phyloP scores from a whole-genome alignment of 202 grass and related monocot species.

The Cymbopogon flexuosus region DNA sequence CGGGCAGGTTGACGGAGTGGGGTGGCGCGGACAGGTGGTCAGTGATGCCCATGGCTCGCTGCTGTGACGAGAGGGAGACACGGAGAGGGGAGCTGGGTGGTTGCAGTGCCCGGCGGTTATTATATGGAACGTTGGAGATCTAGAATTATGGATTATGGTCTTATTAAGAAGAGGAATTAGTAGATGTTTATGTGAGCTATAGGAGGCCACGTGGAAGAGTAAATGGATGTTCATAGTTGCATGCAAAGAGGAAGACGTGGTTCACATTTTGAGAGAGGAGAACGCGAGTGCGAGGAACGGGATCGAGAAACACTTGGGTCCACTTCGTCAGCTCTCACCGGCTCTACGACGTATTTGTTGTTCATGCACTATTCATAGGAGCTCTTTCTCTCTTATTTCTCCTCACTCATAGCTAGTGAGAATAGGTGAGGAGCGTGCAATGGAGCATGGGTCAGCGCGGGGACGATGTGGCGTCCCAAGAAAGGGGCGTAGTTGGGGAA shows the following conservation, averaged over 20 bases:
- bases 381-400: no score
- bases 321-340: no score
- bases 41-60: conserved; percentile 28
- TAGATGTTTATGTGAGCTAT: not conserved
- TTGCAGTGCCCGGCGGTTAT: conserved; percentile 18
- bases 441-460: no score
- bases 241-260: not conserved
- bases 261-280: not conserved
- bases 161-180: not conserved
- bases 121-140: not conserved
- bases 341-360: no score
- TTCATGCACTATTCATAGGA: no score
- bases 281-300: no score
- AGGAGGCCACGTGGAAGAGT: not conserved
- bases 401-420: no score
- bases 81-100: not conserved
- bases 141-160: not conserved
- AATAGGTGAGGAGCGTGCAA: no score
- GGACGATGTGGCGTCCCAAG: no score
- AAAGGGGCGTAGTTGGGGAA: no score
- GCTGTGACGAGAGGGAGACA: not conserved
- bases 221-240: not conserved
- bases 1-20: not conserved
- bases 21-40: conserved; percentile 23
- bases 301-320: no score